A percentile compares a stretch with the other conserved stretches of the same genome.
Conservation (phyloP, 2,329 filamentous ascomycete species). For the Furcasterigmium sp. region DNA sequence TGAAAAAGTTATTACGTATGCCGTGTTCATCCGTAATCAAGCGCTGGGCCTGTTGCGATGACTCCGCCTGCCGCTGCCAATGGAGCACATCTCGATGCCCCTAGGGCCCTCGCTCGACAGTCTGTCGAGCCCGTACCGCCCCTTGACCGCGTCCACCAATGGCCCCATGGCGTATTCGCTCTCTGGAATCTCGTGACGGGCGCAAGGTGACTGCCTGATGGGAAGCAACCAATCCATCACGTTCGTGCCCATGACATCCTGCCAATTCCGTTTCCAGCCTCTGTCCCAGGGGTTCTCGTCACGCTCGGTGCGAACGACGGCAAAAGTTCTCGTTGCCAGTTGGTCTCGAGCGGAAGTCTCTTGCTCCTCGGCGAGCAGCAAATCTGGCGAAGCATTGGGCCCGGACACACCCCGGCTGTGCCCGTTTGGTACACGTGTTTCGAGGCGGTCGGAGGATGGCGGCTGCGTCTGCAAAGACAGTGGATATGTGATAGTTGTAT, state of each 20-base stretch:
- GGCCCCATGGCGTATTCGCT: slow-evolving; percentile 66
- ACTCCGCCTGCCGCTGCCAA: slow-evolving; percentile 5
- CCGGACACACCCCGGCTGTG: no score
- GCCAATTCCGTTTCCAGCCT: slow-evolving; percentile 65
- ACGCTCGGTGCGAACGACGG: slow-evolving; percentile 66
- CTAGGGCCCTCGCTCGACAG: slow-evolving; percentile 13
- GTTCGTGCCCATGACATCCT: slow-evolving; percentile 70
- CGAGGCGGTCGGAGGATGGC: background rate
- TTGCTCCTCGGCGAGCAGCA: no score
- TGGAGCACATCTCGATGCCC: slow-evolving; percentile 23
- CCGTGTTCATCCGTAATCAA: background rate
- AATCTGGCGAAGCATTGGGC: no score
- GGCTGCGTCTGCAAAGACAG: slow-evolving; percentile 24
- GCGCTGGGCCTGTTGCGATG: background rate
- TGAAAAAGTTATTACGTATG: background rate
- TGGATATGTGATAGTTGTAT: slow-evolving; percentile 54
- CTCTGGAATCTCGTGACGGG: slow-evolving; percentile 56
- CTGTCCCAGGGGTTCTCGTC: slow-evolving; percentile 86
- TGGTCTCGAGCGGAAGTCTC: slow-evolving; percentile 24
- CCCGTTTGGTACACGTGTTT: slow-evolving; percentile 9
- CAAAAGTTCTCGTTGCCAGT: slow-evolving; percentile 63
- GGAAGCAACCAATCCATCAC: slow-evolving; percentile 78
- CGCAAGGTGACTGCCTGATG: slow-evolving; percentile 68
- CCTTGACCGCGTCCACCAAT: slow-evolving; percentile 51
- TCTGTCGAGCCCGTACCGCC: slow-evolving; percentile 28